These are phyloP conservation scores for Colletotrichum brevisporum DNA, from an alignment of 2,329 filamentous ascomycete species.

Conservation along the genomic window DNA sequence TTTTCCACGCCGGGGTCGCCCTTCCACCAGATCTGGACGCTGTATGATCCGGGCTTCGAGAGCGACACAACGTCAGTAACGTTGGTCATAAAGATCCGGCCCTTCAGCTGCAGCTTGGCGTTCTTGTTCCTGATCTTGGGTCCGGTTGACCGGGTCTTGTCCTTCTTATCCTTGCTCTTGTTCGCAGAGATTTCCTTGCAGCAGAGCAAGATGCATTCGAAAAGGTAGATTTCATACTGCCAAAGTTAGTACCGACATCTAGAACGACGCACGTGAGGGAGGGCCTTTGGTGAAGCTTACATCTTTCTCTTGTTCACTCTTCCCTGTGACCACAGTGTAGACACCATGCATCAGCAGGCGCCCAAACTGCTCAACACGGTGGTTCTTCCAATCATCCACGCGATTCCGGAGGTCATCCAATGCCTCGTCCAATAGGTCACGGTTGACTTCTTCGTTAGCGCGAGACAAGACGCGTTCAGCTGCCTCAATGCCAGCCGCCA, in stretches of 20 bases:
- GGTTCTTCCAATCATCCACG: conserved; percentile 98
- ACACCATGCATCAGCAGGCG: conserved; percentile 89
- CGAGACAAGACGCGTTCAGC: conserved; percentile 85
- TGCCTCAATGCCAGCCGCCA: conserved; percentile 82
- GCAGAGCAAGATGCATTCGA: conserved; percentile 94
- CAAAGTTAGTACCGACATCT: conserved; percentile 28
- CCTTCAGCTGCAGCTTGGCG: conserved; percentile 93
- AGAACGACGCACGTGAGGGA: not conserved
- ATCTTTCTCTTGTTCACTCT: conserved; percentile 92
- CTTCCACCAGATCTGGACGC: conserved; percentile 98
- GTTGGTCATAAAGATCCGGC: conserved; percentile 98
- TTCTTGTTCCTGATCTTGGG: conserved; percentile 75
- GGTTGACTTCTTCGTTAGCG: conserved; percentile 92
- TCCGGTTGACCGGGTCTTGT: conserved; percentile 69
- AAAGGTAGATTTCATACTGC: conserved; percentile 97
- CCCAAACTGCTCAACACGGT: conserved; percentile 92
- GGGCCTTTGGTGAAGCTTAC: conserved; percentile 61
- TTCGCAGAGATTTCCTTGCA: conserved; percentile 94
- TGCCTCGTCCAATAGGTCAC: conserved; percentile 86
- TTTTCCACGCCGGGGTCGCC: conserved; percentile 96
- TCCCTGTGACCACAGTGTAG: conserved; percentile 90
- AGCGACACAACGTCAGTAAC: conserved; percentile 94
- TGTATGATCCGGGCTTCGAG: conserved; percentile 91
- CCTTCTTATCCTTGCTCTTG: conserved; percentile 85
- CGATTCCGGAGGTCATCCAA: conserved; percentile 84